Conservation (phyloP, 2,329 filamentous ascomycete species). For the Colletotrichum abscissum region DNA sequence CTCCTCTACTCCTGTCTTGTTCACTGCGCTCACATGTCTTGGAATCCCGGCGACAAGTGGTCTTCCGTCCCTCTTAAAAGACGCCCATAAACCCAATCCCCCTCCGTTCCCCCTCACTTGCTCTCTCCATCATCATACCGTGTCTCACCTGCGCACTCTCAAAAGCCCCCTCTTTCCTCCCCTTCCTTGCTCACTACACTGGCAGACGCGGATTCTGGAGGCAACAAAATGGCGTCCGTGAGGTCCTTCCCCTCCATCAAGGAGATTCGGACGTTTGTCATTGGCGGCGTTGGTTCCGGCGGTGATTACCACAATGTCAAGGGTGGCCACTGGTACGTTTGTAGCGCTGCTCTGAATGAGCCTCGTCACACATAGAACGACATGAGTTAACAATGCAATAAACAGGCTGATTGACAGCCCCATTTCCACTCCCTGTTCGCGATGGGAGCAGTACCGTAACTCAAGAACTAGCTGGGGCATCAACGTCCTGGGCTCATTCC, state of each 20-base stretch:
- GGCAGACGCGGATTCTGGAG: neutral
- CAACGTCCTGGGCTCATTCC: constrained; percentile 93
- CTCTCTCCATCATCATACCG: neutral
- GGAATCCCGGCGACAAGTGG: neutral
- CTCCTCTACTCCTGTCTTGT: neutral
- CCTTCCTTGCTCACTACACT: neutral
- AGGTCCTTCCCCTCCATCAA: constrained; percentile 79
- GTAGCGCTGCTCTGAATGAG: neutral
- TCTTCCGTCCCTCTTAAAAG: constrained; percentile 24
- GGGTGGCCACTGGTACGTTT: constrained; percentile 71
- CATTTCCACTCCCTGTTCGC: constrained; percentile 92
- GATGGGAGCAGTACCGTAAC: constrained; percentile 87
- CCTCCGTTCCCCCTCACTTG: neutral
- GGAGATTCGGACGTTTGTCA: constrained; percentile 78
- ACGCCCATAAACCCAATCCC: constrained; percentile 4
- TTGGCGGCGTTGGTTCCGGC: constrained; percentile 69
- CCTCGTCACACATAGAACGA: neutral
- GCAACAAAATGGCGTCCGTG: constrained; percentile 57
- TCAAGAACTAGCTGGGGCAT: constrained; percentile 95
- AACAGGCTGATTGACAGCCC: constrained; percentile 89
- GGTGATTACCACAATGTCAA: constrained; percentile 95
- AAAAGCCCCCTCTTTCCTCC: neutral
- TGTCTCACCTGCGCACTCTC: neutral
- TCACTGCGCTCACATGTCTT: constrained; percentile 23
- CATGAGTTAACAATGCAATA: constrained; percentile 42